Conservation (phyloP, 179 eudicot species). For the Dionaea muscipula region DNA sequence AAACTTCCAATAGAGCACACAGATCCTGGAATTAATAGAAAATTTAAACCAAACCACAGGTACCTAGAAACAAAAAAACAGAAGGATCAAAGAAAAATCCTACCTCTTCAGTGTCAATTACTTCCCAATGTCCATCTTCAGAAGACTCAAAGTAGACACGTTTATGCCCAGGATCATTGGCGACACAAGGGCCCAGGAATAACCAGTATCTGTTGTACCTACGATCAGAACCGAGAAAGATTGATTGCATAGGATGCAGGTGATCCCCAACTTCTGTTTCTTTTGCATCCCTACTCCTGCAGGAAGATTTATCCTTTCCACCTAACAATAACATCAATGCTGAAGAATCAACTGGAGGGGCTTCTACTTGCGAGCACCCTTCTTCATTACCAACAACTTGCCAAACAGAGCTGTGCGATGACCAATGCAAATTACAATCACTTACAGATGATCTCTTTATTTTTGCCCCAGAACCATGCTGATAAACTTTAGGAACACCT, state of each 20-base stretch:
- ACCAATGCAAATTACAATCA: slow-evolving; percentile 13
- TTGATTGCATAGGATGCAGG: slow-evolving; percentile 82
- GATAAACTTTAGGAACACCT: slow-evolving; percentile 36
- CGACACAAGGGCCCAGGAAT: slow-evolving; percentile 89
- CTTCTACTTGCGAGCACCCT: slow-evolving; percentile 18
- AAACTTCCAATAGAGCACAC: slow-evolving; percentile 38
- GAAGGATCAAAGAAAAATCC: slow-evolving; percentile 3
- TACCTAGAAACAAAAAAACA: slow-evolving; percentile 3
- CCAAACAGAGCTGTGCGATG: slow-evolving; percentile 13
- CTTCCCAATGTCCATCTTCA: slow-evolving; percentile 96
- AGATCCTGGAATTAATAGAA: slow-evolving; percentile 45
- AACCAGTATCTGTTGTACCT: slow-evolving; percentile 96
- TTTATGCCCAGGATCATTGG: slow-evolving; percentile 73
- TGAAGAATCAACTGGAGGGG: slow-evolving; percentile 50
- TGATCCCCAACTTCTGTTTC: slow-evolving; percentile 22
- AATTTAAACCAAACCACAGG: neutral
- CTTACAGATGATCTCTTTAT: slow-evolving; percentile 47
- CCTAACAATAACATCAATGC: slow-evolving; percentile 21
- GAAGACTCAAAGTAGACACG: slow-evolving; percentile 90
- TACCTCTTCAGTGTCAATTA: slow-evolving; percentile 87
- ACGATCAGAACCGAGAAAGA: slow-evolving; percentile 83
- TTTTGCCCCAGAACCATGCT: slow-evolving; percentile 65
- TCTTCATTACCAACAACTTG: slow-evolving; percentile 19
- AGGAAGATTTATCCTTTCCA: slow-evolving; percentile 23
- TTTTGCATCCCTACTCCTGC: slow-evolving; percentile 14